These are phyloP conservation scores for Cordyceps pruinosa DNA, from an alignment of 2,329 filamentous ascomycete species.

Conservation along the genomic window DNA sequence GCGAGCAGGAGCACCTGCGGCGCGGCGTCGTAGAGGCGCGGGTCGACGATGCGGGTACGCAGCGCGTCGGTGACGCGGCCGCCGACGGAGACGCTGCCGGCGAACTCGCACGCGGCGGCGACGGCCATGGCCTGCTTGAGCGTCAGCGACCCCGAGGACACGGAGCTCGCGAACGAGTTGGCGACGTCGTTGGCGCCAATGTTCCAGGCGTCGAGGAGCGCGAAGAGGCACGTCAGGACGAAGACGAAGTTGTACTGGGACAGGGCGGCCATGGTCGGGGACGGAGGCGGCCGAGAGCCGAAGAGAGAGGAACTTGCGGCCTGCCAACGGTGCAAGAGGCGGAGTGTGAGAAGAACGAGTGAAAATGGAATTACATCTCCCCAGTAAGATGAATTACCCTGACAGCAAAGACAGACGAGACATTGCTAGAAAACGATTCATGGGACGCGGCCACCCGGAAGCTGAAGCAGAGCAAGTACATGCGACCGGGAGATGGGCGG, in stretches of 20 bases:
- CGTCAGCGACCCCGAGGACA: constrained; percentile 39
- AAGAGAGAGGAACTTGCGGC: not conserved
- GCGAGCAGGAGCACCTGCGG: constrained; percentile 44
- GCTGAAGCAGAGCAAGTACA: not conserved
- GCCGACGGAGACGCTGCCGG: constrained; percentile 34
- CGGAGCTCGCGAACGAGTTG: constrained; percentile 41
- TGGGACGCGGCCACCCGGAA: not conserved
- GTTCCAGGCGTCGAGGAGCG: constrained; percentile 53
- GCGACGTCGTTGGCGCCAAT: constrained; percentile 49
- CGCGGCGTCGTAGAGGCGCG: constrained; percentile 34
- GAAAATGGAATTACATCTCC: not conserved
- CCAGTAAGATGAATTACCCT: not conserved
- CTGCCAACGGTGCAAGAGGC: not conserved
- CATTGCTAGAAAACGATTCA: not conserved
- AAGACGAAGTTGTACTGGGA: constrained; percentile 50
- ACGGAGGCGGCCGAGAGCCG: not conserved
- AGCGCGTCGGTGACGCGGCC: constrained; percentile 37
- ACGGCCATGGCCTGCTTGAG: constrained; percentile 39
- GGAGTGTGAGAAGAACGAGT: not conserved
- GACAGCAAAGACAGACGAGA: not conserved
- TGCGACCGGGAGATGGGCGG: not conserved
- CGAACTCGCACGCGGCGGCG: constrained; percentile 37
- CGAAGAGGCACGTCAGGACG: constrained; percentile 48
- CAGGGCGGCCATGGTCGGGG: constrained; percentile 28
- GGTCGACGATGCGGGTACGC: constrained; percentile 39